Base-by-base conservation (phyloP, 352 stramenopile genomes). In the Globisporangium cylindrosporum region DNA sequence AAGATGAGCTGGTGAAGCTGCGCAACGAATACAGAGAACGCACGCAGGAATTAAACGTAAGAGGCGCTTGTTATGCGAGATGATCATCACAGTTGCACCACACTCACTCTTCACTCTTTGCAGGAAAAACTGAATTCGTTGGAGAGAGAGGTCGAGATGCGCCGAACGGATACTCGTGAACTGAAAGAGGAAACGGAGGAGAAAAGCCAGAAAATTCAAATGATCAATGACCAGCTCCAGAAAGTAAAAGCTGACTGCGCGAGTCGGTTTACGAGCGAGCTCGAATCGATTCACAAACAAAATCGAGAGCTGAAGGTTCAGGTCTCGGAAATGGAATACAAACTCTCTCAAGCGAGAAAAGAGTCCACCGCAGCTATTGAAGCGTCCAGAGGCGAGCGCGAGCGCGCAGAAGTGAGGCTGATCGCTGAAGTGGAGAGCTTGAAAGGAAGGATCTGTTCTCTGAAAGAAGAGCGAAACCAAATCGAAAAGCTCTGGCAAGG, bases 181-280 rank as follows among this genome's bases (percentile, higher is more conserved):
- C 66, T 78, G 0, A 82, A 88, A 61, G 85, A 92, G 46, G 79
- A 81, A 32, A 80, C 68, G n/a, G 83, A 90, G 64, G 81, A 90
- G 59, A 88, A 91, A 46, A 79, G 78, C 32, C 76, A 76, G 10
- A 87, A 89, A 54, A 80, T 86, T 9, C 77, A 89, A 48, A 54
- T 87, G 25, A 67, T 93, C 20, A 90, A 89, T 34, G 78, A 92
- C n/a, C 73, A 93, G 64, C 76, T 93, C 9, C 85, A 82, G 57
- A 91, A 91, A 65, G 84, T 91, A n/a, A 89, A 91, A 34, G 73
- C 79, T 6, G 82, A 90, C 54, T 89, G 77, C 64, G 81, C 76
- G 0, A 83, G 67, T 48, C 64, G 78, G 9, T 88, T 87, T 25
- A 78, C 76, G 7, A 78, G 62, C 36, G 82, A 90, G 36, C 75